Evolutionary conservation across 1,139 yeast species (phyloP).

Genomic region (Yamadazyma diddensiae): DNA sequence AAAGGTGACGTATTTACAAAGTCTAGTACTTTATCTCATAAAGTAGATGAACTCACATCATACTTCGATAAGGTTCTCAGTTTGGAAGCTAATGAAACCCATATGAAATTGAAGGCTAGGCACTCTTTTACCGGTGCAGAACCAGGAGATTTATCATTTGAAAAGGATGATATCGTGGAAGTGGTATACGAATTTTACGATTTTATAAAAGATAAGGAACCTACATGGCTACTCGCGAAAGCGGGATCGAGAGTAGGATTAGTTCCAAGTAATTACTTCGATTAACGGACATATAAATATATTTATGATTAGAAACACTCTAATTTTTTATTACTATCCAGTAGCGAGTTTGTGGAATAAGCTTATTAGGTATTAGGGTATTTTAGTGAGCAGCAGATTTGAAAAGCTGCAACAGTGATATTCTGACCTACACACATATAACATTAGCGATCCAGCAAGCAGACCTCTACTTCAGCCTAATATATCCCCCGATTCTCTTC

Average conservation of each 20-base stretch:
- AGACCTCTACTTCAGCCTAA: too few species aligned
- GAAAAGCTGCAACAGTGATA: too few species aligned
- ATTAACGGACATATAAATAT: constrained; percentile 3
- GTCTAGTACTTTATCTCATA: constrained; percentile 22
- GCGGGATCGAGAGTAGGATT: constrained; percentile 33
- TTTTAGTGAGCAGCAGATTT: too few species aligned
- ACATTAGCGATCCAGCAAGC: too few species aligned
- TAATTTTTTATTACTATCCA: too few species aligned
- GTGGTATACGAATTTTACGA: constrained; percentile 33
- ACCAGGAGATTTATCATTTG: constrained; percentile 42
- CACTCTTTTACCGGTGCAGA: constrained; percentile 30
- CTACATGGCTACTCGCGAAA: constrained; percentile 36
- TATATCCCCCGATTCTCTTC: too few species aligned
- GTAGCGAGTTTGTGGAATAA: too few species aligned
- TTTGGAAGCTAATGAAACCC: constrained; percentile 9
- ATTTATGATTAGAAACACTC: not conserved
- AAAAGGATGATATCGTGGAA: constrained; percentile 33
- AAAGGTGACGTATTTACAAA: constrained; percentile 11
- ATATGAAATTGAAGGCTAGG: constrained; percentile 21
- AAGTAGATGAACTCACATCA: constrained; percentile 22
- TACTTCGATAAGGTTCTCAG: constrained; percentile 22
- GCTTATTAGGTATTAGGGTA: too few species aligned
- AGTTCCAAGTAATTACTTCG: constrained; percentile 38
- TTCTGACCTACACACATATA: too few species aligned
- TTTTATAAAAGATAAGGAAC: constrained; percentile 19